Evolutionary conservation across 2,329 filamentous ascomycete species (phyloP), one percentile per base, ranked within the genome.

Genomic region (Zymoseptoria passerinii): DNA sequence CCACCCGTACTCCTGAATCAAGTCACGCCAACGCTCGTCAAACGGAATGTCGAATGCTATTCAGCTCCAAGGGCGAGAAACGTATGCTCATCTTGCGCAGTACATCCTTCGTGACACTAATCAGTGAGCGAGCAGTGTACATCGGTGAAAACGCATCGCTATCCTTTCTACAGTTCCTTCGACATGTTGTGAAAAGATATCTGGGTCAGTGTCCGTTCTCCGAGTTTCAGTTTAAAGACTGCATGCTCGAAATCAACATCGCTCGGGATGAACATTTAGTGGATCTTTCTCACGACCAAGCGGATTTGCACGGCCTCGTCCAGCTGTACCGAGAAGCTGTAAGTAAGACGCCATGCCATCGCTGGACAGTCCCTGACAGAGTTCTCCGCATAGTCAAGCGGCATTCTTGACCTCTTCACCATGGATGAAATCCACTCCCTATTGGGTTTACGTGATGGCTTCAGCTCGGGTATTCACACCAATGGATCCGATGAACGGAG

Each of bases 191-290:
- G 61, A 76, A 76, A 8, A 76, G 78, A 29, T 75, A 81, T 59
- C 80, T 82, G 56, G 81, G 80, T 0, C 79, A 80, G 1, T 81
- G 80, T 0, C 74, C 76, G 16, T 83, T 83, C 65, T 80, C 81
- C 0, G 75, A 82, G 57, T 78, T 76, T 63, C 72, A 76, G 19
- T 75, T 75, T 48, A 76, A 74, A n/a, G 77, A 81, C 55, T 76
- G 74, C 40, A 81, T 83, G 78, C 76, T 82, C 0, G 80, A 83
- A 64, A 76, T 65, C 13, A 64, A 65, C 27, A 56, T 64, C n/a
- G 48, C 59, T 7, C 58, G 61, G 13, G 60, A 58, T 28, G 63
- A 64, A 28, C 61, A 58, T 51, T 58, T 60, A 3, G 56, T 60
- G 8, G 49, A 61, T 48, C 57, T 68, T 28, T 68, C 71, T 9